A percentile compares a stretch with the other conserved stretches of the same genome.
Conservation (phyloP, 192 early-diverging fungal genomes). For the Umbelopsis vinacea region DNA sequence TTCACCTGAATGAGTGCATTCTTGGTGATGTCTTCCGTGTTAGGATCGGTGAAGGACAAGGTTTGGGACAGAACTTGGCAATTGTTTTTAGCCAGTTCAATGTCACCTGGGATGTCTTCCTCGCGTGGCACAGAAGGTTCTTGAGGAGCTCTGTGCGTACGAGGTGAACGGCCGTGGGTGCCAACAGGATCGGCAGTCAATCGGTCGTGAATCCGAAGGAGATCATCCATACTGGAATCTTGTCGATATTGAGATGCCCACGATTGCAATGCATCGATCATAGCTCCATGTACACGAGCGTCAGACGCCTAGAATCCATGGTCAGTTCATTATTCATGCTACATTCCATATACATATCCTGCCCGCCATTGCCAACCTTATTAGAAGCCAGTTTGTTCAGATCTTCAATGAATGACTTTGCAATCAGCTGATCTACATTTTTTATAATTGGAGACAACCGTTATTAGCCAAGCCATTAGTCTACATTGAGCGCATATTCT, state of each 20-base stretch:
- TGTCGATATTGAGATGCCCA: constrained; percentile 32
- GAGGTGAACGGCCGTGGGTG: neutral
- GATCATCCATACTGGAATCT: constrained; percentile 28
- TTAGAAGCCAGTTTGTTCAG: constrained; percentile 31
- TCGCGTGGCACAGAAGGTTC: constrained; percentile 28
- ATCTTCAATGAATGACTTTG: constrained; percentile 40
- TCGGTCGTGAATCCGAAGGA: constrained; percentile 29
- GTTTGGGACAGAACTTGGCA: constrained; percentile 56
- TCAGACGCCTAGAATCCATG: constrained; percentile 22
- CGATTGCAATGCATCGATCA: constrained; percentile 31
- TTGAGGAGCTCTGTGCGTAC: constrained; percentile 5
- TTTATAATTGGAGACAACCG: too few species aligned
- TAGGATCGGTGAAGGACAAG: constrained; percentile 56
- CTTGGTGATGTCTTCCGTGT: constrained; percentile 55
- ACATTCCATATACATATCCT: neutral
- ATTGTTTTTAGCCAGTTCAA: constrained; percentile 56
- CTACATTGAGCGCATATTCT: too few species aligned
- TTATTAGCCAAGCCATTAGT: too few species aligned
- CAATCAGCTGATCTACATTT: constrained; percentile 28
- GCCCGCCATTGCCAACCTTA: constrained; percentile 17
- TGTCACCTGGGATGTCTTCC: constrained; percentile 48
- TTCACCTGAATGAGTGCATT: constrained; percentile 57
- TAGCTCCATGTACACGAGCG: constrained; percentile 29
- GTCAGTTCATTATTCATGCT: neutral
- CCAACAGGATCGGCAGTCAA: constrained; percentile 19